Percentiles rank a stretch among this genome's conserved stretches.
phyloP scores from a whole-genome alignment of 2,329 filamentous ascomycete genomes.

The Sphaceloma murrayae region DNA sequence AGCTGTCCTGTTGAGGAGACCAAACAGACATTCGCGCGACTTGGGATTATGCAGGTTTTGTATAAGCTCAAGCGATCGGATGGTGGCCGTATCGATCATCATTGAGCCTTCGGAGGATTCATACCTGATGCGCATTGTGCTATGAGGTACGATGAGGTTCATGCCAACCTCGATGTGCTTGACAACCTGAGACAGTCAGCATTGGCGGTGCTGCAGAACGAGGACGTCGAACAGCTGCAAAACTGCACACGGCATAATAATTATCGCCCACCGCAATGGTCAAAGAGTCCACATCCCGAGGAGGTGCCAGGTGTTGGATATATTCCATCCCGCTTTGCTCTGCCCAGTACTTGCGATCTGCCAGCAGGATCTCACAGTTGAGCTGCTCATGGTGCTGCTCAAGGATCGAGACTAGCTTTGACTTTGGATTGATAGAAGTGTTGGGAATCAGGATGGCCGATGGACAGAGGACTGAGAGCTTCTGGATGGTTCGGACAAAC shows the following conservation, averaged over 20 bases:
- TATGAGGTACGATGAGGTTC: slow-evolving; percentile 58
- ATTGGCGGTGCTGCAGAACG: not conserved
- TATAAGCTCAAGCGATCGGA: slow-evolving; percentile 78
- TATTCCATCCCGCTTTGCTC: slow-evolving; percentile 68
- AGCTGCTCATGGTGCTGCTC: slow-evolving; percentile 60
- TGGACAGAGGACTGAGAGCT: slow-evolving; percentile 70
- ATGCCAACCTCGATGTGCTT: slow-evolving; percentile 69
- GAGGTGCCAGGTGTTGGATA: slow-evolving; percentile 68
- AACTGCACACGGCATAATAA: slow-evolving; percentile 74
- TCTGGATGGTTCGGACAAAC: slow-evolving; percentile 79
- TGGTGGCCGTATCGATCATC: slow-evolving; percentile 88
- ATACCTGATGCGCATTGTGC: slow-evolving; percentile 78
- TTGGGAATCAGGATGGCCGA: slow-evolving; percentile 69
- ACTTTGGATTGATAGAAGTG: slow-evolving; percentile 59
- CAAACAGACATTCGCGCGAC: slow-evolving; percentile 74
- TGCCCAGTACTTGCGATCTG: slow-evolving; percentile 76
- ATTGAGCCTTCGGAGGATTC: slow-evolving; percentile 84
- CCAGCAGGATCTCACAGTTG: slow-evolving; percentile 45
- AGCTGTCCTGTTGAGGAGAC: slow-evolving; percentile 70
- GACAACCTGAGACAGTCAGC: slow-evolving; percentile 49
- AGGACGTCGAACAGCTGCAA: slow-evolving; percentile 60
- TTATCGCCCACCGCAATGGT: slow-evolving; percentile 73
- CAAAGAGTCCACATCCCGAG: slow-evolving; percentile 69
- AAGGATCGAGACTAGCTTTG: slow-evolving; percentile 64
- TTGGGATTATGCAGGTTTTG: slow-evolving; percentile 72